These are phyloP conservation scores for Tetrastigma voinierianum DNA, from an alignment of 164 flowering plant genomes.

Conservation along the genomic window DNA sequence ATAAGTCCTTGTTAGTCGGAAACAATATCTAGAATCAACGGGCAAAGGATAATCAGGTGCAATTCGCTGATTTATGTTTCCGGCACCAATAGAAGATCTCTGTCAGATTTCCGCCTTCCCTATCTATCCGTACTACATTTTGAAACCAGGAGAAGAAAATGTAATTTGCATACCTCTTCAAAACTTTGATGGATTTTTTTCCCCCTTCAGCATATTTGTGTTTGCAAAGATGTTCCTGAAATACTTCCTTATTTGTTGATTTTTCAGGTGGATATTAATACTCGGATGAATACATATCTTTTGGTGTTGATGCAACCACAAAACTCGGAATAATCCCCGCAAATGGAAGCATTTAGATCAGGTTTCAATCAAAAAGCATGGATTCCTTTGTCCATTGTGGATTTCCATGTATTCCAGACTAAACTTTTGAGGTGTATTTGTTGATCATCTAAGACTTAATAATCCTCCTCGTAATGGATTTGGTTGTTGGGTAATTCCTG, in stretches of 20 bases:
- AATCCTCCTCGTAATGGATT: no score
- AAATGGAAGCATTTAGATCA: constrained; percentile 89
- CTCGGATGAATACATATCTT: constrained; percentile 81
- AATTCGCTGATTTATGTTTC: constrained; percentile 49
- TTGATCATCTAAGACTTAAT: no score
- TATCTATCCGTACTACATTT: constrained; percentile 85
- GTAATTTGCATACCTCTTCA: no score
- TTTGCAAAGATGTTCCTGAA: no score
- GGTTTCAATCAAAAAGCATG: constrained; percentile 94
- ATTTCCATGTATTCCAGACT: no score
- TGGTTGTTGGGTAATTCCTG: no score
- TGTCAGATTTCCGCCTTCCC: constrained; percentile 93
- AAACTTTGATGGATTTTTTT: no score
- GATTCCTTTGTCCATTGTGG: neutral
- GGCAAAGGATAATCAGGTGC: constrained; percentile 36
- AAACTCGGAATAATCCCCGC: constrained; percentile 78
- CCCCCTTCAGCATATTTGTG: no score
- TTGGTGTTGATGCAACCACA: constrained; percentile 90
- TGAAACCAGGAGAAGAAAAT: no score
- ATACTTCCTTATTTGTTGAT: no score
- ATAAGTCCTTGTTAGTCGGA: constrained; percentile 69
- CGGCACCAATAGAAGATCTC: constrained; percentile 75
- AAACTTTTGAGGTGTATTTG: no score
- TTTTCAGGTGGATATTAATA: constrained; percentile 70
- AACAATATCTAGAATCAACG: constrained; percentile 62